Evolutionary conservation across 208 protist species (phyloP), one percentile per base, ranked within the genome.

Genomic region (Phytomonas sp.): DNA sequence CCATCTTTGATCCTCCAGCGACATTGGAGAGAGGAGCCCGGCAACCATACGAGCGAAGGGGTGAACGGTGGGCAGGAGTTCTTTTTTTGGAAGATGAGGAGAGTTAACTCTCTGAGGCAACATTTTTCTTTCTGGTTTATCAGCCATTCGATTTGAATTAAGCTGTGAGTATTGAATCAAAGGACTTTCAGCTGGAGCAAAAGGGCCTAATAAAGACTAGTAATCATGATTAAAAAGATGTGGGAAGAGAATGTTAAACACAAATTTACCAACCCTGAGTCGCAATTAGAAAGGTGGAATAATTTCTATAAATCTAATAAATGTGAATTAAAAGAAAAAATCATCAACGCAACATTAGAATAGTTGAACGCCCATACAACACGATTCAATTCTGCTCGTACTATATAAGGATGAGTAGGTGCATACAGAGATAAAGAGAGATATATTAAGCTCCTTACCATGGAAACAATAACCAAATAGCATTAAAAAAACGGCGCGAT

Each of bases 1-100:
- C 34, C 66, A 73, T 46, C 65, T 59, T 67, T 96, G 91, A 53
- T 94, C 91, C 17, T 33, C 59, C 20, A 96, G 69, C 20, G 85
- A 94, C 87, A 96, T 93, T 68, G 85, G 88, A n/a, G 82, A 82
- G 13, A 83, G 68, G 28, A 95, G 73, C n/a, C 76, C 79, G 4
- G 85, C 81, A 29, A 95, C 36, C 69, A 76, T 85, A 6, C 61
- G 74, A 15, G 87, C 82, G 2, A 83, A 60, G 2, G 90, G 87
- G 68, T 95, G 87, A 26, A 92, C 77, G 17, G 62, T 34, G 15
- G 36, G 32, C 33, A 29, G 40, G 15, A 62, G 32, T 20, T 60
- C 2, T 9, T 66, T 51, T 6, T 23, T 30, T 3, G 69, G 60
- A 40, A 26, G 23, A 7, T 73, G 13, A 17, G 15, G 66, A 30